phyloP scores from a whole-genome alignment of 2,329 filamentous ascomycete species.

The Davidsoniella virescens region DNA sequence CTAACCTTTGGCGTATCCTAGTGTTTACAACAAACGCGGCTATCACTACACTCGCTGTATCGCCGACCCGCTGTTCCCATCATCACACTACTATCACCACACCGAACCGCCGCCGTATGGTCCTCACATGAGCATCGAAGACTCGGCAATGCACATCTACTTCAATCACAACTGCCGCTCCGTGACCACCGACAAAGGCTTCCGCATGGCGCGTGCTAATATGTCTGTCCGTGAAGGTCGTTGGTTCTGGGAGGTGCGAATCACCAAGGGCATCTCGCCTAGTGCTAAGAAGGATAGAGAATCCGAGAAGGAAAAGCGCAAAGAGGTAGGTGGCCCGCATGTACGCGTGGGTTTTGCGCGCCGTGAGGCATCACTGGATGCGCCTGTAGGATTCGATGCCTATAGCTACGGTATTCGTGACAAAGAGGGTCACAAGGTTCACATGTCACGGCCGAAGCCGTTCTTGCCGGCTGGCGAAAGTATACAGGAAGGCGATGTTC shows the following conservation, averaged over 20 bases:
- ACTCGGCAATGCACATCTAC: constrained; percentile 70
- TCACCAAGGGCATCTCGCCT: constrained; percentile 56
- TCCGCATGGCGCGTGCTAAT: constrained; percentile 80
- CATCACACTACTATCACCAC: constrained; percentile 75
- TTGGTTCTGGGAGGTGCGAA: constrained; percentile 87
- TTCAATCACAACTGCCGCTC: constrained; percentile 61
- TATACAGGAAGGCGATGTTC: constrained; percentile 78
- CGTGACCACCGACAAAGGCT: constrained; percentile 82
- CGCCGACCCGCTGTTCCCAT: constrained; percentile 72
- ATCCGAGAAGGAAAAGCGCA: constrained; percentile 21
- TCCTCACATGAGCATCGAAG: constrained; percentile 80
- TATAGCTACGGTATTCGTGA: constrained; percentile 93
- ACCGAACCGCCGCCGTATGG: constrained; percentile 74
- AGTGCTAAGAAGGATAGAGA: constrained; percentile 21
- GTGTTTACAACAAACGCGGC: constrained; percentile 49
- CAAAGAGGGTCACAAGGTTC: constrained; percentile 76
- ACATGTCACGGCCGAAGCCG: constrained; percentile 83
- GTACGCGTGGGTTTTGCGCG: constrained; percentile 79
- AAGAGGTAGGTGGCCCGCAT: constrained; percentile 34
- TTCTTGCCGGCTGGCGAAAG: constrained; percentile 68
- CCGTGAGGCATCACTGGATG: constrained; percentile 66
- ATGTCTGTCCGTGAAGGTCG: constrained; percentile 77
- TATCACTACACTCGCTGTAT: constrained; percentile 87
- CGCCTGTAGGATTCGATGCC: constrained; percentile 71
- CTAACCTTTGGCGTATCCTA: constrained; percentile 16